These are phyloP conservation scores for Suillus paluster DNA, from an alignment of 768 basidiomycete genomes.

Conservation along the genomic window DNA sequence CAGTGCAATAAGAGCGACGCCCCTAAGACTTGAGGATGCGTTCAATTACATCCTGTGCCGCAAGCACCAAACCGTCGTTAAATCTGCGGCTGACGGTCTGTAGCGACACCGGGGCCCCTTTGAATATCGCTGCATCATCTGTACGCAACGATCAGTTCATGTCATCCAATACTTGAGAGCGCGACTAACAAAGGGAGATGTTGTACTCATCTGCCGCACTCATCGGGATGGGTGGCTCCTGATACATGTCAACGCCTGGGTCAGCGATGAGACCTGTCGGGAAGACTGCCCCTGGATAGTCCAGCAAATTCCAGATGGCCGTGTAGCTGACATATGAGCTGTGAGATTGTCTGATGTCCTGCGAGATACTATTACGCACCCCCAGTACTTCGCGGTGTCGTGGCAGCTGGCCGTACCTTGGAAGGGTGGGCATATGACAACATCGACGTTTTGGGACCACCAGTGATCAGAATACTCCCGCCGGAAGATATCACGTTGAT, in stretches of 20 bases:
- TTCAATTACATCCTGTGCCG: conserved; percentile 29
- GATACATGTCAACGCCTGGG: conserved; percentile 25
- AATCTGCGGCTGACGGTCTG: conserved; percentile 31
- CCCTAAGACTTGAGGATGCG: conserved; percentile 25
- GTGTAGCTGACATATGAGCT: conserved; percentile 43
- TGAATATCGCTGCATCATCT: conserved; percentile 27
- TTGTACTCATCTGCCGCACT: conserved; percentile 27
- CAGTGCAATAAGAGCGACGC: conserved; percentile 18
- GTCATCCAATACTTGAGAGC: not conserved
- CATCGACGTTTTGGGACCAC: conserved; percentile 44
- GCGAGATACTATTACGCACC: conserved; percentile 8
- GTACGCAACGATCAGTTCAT: conserved; percentile 9
- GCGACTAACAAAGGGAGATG: conserved; percentile 22
- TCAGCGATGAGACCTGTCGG: conserved; percentile 43
- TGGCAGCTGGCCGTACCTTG: conserved; percentile 42
- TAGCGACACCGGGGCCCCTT: conserved; percentile 22
- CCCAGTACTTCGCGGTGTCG: conserved; percentile 42
- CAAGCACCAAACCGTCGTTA: conserved; percentile 31
- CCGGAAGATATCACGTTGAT: conserved; percentile 38
- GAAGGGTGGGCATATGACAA: conserved; percentile 42
- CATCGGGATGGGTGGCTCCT: conserved; percentile 15
- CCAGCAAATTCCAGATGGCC: conserved; percentile 47
- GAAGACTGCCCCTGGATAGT: conserved; percentile 49
- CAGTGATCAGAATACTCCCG: conserved; percentile 41
- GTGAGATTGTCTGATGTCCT: conserved; percentile 40